Evolutionary conservation across 768 basidiomycete genomes (phyloP).

Genomic region (Leccinum longicurvipes): DNA sequence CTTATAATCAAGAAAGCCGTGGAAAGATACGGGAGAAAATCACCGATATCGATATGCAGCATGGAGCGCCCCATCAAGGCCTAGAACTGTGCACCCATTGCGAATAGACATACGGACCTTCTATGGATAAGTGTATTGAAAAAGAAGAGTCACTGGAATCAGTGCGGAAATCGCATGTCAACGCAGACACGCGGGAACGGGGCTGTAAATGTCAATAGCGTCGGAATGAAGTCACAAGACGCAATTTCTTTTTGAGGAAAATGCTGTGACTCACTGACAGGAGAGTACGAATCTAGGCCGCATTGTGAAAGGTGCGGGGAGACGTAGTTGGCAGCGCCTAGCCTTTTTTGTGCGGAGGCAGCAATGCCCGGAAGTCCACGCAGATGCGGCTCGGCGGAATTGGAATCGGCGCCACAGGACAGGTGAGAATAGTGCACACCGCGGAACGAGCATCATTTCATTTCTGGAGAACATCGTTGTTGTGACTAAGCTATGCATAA

Average conservation of each 20-base stretch:
- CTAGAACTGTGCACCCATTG: neutral
- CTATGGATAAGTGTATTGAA: neutral
- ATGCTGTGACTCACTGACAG: conserved; percentile 22
- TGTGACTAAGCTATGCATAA: conserved; percentile 1
- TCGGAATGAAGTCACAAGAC: conserved; percentile 14
- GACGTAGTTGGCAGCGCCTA: neutral
- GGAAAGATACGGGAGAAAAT: conserved; percentile 7
- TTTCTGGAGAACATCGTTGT: conserved; percentile 3
- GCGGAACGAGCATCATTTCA: conserved; percentile 5
- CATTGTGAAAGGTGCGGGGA: neutral
- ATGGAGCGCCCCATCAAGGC: neutral
- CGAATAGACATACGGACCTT: neutral
- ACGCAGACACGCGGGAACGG: conserved; percentile 21
- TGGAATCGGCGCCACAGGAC: neutral
- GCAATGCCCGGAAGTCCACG: neutral
- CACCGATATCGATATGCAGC: neutral
- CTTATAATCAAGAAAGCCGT: conserved; percentile 6
- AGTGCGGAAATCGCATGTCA: conserved; percentile 19
- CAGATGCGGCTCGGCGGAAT: neutral
- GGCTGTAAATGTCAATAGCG: conserved; percentile 14
- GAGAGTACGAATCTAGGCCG: conserved; percentile 14
- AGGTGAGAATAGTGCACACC: conserved; percentile 3
- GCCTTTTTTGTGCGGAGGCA: neutral
- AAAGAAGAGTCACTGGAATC: conserved; percentile 4
- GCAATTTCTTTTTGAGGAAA: conserved; percentile 12